These are phyloP conservation scores for Bruguiera hainesii DNA, from an alignment of 441 rosid species.

Conservation along the genomic window DNA sequence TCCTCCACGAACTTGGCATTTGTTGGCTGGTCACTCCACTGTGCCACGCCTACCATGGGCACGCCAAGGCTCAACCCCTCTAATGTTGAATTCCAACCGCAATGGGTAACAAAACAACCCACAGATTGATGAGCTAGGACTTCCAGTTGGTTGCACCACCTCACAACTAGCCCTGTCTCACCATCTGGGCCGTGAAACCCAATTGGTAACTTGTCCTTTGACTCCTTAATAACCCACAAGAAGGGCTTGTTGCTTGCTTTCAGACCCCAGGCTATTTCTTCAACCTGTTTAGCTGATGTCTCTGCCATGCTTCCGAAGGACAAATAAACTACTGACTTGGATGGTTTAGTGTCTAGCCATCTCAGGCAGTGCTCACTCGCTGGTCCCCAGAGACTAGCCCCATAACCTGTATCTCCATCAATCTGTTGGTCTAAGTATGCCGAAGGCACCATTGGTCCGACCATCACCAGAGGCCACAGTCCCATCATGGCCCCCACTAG, in stretches of 20 bases:
- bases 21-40: slow-evolving; percentile 56
- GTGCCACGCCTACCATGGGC: slow-evolving; percentile 47
- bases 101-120: slow-evolving; percentile 59
- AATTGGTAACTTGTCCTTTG: slow-evolving; percentile 33
- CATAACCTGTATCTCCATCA: slow-evolving; percentile 41
- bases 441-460: slow-evolving; percentile 48
- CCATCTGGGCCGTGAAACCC: slow-evolving; percentile 36
- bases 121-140: slow-evolving; percentile 56
- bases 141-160: slow-evolving; percentile 70
- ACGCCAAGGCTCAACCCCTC: slow-evolving; percentile 57
- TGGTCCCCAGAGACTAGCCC: slow-evolving; percentile 34
- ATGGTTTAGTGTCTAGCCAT: slow-evolving; percentile 38
- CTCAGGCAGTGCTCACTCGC: slow-evolving; percentile 22
- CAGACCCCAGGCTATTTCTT: slow-evolving; percentile 49
- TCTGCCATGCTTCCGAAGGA: slow-evolving; percentile 68
- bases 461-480: slow-evolving; percentile 31
- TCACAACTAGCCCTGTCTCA: slow-evolving; percentile 41
- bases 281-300: slow-evolving; percentile 38
- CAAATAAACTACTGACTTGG: slow-evolving; percentile 41
- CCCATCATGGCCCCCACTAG: slow-evolving; percentile 28
- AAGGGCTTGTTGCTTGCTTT: slow-evolving; percentile 42
- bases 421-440: slow-evolving; percentile 40
- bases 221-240: slow-evolving; percentile 52
- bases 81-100: slow-evolving; percentile 59
- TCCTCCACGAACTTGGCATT: slow-evolving; percentile 62